Conservation (phyloP, 495 filamentous ascomycete species). For the Hyaloscypha bicolor region DNA sequence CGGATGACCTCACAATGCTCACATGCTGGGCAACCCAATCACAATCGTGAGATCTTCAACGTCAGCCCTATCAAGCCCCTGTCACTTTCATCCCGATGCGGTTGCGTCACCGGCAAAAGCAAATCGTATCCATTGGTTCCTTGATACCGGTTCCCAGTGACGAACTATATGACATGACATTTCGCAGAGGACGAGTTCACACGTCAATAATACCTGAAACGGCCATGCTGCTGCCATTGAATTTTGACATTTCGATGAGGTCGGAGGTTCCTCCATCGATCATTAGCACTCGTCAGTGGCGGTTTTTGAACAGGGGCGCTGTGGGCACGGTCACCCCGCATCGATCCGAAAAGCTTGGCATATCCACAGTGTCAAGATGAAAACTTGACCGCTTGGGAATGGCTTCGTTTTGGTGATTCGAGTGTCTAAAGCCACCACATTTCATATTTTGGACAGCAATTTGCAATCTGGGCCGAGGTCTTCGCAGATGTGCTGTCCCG, state of each 20-base stretch:
- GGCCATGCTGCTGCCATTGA: too few species aligned
- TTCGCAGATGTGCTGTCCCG: too few species aligned
- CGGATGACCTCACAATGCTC: conserved; percentile 13
- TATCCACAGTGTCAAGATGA: not conserved
- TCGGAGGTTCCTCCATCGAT: not conserved
- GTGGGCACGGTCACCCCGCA: not conserved
- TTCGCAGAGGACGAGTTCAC: too few species aligned
- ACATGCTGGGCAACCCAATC: conserved; percentile 3
- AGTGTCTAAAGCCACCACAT: not conserved
- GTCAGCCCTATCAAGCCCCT: not conserved
- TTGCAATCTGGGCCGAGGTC: too few species aligned
- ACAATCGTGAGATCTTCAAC: not conserved
- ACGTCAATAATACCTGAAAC: too few species aligned
- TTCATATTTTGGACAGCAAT: not conserved
- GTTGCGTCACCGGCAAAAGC: not conserved
- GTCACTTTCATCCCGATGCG: not conserved
- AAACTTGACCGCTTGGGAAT: not conserved
- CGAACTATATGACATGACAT: not conserved
- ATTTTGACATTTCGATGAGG: too few species aligned
- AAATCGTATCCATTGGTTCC: not conserved
- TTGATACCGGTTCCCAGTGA: not conserved
- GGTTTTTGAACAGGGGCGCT: not conserved
- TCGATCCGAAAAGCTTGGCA: not conserved
- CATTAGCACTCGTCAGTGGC: not conserved
- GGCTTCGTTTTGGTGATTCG: not conserved